These are phyloP conservation scores for Globisporangium recalcitrans DNA, from an alignment of 352 stramenopile genomes.

Conservation along the genomic window DNA sequence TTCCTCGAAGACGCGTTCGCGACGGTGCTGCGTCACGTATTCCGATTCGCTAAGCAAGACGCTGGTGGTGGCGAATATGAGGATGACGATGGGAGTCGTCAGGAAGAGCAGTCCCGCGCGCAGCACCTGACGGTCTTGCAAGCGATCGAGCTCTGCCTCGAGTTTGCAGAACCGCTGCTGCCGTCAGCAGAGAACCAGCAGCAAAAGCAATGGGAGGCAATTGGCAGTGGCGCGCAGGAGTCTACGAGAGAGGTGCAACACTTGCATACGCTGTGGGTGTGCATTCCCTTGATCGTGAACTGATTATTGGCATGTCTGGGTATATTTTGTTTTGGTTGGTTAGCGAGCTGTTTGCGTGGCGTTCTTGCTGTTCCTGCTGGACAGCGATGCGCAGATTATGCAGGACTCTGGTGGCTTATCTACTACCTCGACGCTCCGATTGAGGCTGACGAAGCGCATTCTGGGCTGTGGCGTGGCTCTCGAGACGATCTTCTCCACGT, in stretches of 20 bases:
- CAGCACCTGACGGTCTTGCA: constrained; percentile 13
- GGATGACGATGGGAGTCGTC: neutral
- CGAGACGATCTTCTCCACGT: constrained; percentile 36
- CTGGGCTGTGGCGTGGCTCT: constrained; percentile 29
- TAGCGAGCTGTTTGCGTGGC: constrained; percentile 30
- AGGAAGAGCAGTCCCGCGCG: neutral
- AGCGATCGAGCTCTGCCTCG: constrained; percentile 16
- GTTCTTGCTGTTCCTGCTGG: constrained; percentile 34
- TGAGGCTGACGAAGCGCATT: constrained; percentile 25
- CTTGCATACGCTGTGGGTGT: neutral
- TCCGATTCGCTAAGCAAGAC: constrained; percentile 4
- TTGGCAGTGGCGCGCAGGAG: neutral
- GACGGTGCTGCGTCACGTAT: constrained; percentile 33
- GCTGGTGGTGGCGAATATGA: neutral
- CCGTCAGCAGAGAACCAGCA: neutral
- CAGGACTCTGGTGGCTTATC: neutral
- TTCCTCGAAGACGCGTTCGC: constrained; percentile 67
- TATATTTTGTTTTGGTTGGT: neutral
- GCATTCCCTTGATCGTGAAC: too few species aligned
- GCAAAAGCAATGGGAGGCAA: neutral
- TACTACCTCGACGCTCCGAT: neutral
- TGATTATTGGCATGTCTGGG: neutral
- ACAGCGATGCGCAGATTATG: constrained; percentile 1
- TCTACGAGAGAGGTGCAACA: neutral
- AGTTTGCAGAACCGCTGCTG: constrained; percentile 25